Conservation (phyloP, 371 early-diverging fungal genomes). For the Haplosporangium sp. region DNA sequence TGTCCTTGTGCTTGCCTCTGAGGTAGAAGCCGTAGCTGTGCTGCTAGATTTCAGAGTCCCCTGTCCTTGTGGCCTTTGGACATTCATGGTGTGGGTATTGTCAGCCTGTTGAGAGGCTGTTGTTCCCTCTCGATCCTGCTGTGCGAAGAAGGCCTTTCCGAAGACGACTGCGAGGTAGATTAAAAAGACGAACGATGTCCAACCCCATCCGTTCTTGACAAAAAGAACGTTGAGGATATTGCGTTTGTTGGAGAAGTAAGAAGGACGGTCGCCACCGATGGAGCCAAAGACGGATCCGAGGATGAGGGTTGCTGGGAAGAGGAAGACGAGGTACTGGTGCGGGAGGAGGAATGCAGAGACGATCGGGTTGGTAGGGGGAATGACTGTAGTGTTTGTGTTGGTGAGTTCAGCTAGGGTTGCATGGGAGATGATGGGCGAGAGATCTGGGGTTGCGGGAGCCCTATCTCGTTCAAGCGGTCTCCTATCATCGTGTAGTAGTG, state of each 20-base stretch:
- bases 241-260: constrained; percentile 74
- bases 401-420: constrained; percentile 29
- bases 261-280: constrained; percentile 51
- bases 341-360: constrained; percentile 31
- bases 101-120: constrained; percentile 1
- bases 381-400: not conserved
- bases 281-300: constrained; percentile 41
- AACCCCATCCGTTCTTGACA: constrained; percentile 90
- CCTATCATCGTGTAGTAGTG: not conserved
- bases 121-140: constrained; percentile 6
- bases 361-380: constrained; percentile 14
- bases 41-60: not conserved
- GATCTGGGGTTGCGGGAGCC: constrained; percentile 32
- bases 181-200: constrained; percentile 73
- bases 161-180: constrained; percentile 53
- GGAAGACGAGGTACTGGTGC: constrained; percentile 34
- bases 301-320: constrained; percentile 37
- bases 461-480: constrained; percentile 16
- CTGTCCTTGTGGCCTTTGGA: constrained; percentile 14
- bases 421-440: constrained; percentile 30
- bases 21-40: not conserved
- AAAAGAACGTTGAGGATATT: constrained; percentile 82
- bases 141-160: constrained; percentile 22
- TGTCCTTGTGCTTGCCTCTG: not conserved
- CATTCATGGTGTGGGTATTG: not conserved